Evolutionary conservation across 345 rosid species (phyloP).

Genomic region (Trapa bicornis): DNA sequence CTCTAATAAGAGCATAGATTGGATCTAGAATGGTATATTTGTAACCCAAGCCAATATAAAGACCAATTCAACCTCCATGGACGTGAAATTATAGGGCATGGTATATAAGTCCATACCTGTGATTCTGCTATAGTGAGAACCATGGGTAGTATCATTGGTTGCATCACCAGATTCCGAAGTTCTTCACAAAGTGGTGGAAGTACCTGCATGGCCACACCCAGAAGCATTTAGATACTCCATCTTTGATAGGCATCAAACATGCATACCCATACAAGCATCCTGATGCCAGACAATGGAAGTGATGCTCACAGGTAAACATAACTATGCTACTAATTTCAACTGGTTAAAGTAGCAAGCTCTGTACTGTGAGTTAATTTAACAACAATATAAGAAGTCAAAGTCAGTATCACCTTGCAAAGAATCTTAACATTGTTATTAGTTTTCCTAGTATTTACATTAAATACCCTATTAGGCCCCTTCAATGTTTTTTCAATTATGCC

Average conservation of each 20-base stretch:
- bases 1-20: neutral
- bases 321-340: neutral
- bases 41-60: neutral
- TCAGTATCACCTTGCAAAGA: too few species aligned
- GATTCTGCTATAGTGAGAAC: constrained; percentile 90
- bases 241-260: constrained; percentile 1
- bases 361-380: too few species aligned
- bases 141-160: constrained; percentile 92
- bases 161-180: constrained; percentile 95
- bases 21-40: neutral
- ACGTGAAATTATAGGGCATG: neutral
- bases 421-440: too few species aligned
- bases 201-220: constrained; percentile 35
- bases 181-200: constrained; percentile 98
- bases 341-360: too few species aligned
- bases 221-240: constrained; percentile 10
- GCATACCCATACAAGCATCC: neutral
- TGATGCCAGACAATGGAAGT: neutral
- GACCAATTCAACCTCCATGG: neutral
- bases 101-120: constrained; percentile 39
- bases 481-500: too few species aligned
- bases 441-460: too few species aligned
- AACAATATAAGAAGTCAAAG: too few species aligned
- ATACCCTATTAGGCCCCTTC: too few species aligned
- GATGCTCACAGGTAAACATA: neutral